Conservation (phyloP, 2,329 filamentous ascomycete genomes). For the Pestalotiopsis sp. region DNA sequence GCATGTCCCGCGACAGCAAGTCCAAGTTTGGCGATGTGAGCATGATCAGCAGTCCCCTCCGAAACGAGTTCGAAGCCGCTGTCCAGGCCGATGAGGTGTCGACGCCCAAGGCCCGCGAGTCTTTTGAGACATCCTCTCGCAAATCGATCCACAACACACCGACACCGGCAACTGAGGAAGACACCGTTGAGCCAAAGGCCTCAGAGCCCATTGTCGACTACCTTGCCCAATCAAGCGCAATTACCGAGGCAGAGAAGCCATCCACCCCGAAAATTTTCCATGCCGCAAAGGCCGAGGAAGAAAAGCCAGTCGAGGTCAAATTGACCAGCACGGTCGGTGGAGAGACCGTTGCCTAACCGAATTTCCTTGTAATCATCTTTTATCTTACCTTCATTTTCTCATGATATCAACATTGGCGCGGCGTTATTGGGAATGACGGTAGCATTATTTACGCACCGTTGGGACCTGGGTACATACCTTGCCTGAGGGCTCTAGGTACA, state of each 20-base stretch:
- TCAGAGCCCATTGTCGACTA: not conserved
- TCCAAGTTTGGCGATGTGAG: constrained; percentile 62
- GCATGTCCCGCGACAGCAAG: constrained; percentile 56
- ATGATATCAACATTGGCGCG: constrained; percentile 11
- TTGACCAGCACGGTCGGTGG: not conserved
- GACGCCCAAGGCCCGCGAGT: constrained; percentile 26
- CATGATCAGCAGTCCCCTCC: constrained; percentile 52
- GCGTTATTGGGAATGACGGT: constrained; percentile 5
- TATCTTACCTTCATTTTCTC: constrained; percentile 3
- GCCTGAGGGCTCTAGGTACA: not conserved
- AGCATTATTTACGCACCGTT: constrained; percentile 7
- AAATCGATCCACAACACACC: not conserved
- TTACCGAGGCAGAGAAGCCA: not conserved
- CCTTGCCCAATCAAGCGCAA: not conserved
- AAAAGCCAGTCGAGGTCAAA: not conserved
- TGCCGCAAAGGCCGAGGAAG: not conserved
- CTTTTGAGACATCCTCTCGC: not conserved
- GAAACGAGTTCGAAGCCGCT: constrained; percentile 46
- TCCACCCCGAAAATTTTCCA: not conserved
- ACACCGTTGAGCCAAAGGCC: not conserved
- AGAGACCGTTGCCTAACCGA: not conserved
- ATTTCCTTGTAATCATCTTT: not conserved
- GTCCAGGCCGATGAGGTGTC: constrained; percentile 23
- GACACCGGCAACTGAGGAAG: not conserved
- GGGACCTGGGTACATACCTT: not conserved